Conservation (phyloP, 257 asterid genomes). For the Capsicum pubescens region DNA sequence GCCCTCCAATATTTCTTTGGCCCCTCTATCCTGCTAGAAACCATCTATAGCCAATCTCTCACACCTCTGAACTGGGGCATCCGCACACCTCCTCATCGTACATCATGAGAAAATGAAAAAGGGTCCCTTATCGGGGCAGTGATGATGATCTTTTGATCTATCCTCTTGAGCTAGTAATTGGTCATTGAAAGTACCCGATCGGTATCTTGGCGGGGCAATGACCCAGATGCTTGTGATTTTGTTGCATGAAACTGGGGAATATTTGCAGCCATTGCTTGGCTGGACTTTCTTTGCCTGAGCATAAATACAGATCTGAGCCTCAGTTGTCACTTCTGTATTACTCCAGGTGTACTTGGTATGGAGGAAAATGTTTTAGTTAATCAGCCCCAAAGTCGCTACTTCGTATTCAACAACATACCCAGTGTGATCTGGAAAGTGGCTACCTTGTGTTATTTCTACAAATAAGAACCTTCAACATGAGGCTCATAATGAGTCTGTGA, state of each 20-base stretch:
- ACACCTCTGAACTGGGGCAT: no score
- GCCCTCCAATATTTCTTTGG: no score
- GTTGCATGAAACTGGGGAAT: not conserved
- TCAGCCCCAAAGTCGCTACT: not conserved
- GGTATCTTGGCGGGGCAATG: conserved; percentile 1
- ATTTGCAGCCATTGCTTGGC: not conserved
- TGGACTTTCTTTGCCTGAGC: not conserved
- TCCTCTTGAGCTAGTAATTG: not conserved
- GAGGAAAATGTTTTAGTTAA: conserved; percentile 6
- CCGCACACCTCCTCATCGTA: no score
- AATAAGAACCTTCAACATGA: not conserved
- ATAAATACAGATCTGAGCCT: conserved; percentile 16
- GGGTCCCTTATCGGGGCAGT: not conserved
- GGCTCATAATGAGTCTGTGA: not conserved
- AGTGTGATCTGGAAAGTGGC: not conserved
- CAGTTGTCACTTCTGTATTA: not conserved
- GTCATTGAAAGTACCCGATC: not conserved
- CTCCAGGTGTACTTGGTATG: not conserved
- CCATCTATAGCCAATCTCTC: no score
- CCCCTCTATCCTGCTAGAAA: no score
- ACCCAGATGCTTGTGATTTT: not conserved
- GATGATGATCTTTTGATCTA: not conserved
- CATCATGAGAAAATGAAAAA: conserved; percentile 2
- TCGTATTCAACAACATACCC: not conserved
- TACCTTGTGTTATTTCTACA: not conserved